Conservation (phyloP, 176 grass and related monocot genomes). For the Ampelocalamus luodianensis region DNA sequence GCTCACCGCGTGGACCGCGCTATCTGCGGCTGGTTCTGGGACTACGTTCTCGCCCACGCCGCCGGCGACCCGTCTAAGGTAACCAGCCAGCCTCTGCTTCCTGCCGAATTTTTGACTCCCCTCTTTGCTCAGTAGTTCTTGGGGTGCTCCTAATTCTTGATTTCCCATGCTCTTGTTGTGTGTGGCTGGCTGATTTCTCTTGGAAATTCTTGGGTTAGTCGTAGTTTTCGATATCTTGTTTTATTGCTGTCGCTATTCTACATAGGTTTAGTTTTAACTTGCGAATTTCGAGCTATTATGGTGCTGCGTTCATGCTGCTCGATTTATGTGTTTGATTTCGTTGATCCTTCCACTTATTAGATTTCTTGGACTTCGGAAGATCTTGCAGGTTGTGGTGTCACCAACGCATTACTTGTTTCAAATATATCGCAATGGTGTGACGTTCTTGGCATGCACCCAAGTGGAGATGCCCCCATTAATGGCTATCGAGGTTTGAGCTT, state of each 20-base stretch:
- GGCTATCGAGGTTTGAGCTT: conserved; percentile 67
- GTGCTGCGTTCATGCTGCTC: not conserved
- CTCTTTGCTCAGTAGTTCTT: not conserved
- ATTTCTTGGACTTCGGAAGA: conserved; percentile 40
- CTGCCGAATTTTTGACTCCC: not conserved
- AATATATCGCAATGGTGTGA: conserved; percentile 64
- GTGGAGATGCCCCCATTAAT: conserved; percentile 86
- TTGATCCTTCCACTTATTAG: not conserved
- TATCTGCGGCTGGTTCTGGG: conserved; percentile 92
- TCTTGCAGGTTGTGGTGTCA: conserved; percentile 79
- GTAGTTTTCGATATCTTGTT: not conserved
- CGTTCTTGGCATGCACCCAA: conserved; percentile 84
- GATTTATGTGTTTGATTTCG: not conserved
- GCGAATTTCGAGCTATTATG: conserved; percentile 8
- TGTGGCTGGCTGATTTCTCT: conserved; percentile 4
- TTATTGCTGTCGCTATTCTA: not conserved
- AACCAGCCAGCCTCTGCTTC: not conserved
- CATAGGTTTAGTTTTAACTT: not conserved
- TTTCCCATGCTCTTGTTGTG: not conserved
- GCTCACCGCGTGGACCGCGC: conserved; percentile 83
- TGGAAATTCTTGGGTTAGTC: not conserved
- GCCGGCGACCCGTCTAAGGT: conserved; percentile 80
- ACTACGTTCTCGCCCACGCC: conserved; percentile 67
- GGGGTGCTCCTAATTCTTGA: not conserved
- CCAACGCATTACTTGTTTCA: conserved; percentile 96